Conservation (phyloP, 2,329 filamentous ascomycete genomes). For the Arthrobotrys sinensis region DNA sequence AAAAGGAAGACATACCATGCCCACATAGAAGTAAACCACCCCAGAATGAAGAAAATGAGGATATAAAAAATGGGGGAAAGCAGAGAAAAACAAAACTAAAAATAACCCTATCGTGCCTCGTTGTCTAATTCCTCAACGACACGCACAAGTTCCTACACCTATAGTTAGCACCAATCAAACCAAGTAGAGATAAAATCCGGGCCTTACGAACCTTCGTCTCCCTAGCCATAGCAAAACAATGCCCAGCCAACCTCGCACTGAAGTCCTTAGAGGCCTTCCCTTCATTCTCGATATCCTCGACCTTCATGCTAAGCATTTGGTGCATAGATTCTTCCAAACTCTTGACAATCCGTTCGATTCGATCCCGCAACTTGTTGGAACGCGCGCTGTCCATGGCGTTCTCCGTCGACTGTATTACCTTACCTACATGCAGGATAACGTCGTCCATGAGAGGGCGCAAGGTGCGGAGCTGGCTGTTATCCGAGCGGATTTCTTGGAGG, state of each 20-base stretch:
- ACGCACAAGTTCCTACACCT: constrained; percentile 62
- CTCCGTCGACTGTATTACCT: constrained; percentile 78
- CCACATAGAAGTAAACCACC: constrained; percentile 22
- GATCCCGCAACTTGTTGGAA: constrained; percentile 36
- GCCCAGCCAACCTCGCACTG: constrained; percentile 81
- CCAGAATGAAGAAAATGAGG: constrained; percentile 9
- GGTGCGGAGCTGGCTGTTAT: constrained; percentile 74
- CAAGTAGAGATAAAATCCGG: background rate
- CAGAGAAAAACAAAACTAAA: constrained; percentile 2
- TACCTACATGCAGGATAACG: constrained; percentile 79
- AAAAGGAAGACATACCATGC: constrained; percentile 30
- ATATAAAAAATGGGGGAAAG: background rate
- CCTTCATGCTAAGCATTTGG: constrained; percentile 76
- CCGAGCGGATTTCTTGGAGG: constrained; percentile 78
- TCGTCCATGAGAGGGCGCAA: constrained; percentile 76
- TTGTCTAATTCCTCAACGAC: constrained; percentile 64
- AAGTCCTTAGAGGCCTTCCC: constrained; percentile 73
- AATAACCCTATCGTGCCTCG: constrained; percentile 42
- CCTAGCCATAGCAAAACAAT: constrained; percentile 88
- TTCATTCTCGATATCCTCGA: constrained; percentile 75
- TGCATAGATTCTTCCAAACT: constrained; percentile 73
- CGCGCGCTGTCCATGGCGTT: constrained; percentile 68
- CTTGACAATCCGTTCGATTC: constrained; percentile 71
- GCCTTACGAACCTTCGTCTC: constrained; percentile 77
- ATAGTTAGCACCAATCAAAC: constrained; percentile 20